These are phyloP conservation scores for Schizothecium vesticola DNA, from an alignment of 495 filamentous ascomycete genomes.

Conservation along the genomic window DNA sequence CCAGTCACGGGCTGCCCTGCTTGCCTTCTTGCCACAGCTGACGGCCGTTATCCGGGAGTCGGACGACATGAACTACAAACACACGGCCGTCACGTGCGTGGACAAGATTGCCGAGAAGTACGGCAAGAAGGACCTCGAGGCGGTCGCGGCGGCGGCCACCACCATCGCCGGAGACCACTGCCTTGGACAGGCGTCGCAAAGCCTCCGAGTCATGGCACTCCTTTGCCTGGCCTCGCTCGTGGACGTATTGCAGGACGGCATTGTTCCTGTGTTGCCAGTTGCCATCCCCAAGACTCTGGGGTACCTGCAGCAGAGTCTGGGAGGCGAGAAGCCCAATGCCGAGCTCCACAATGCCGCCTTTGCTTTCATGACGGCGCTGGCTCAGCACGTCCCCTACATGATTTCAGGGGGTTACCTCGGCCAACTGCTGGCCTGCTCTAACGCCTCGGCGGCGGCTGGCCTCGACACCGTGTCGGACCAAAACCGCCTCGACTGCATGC, in stretches of 20 bases:
- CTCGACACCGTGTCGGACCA: conserved; percentile 53
- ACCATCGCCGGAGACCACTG: conserved; percentile 72
- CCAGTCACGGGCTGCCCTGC: conserved; percentile 59
- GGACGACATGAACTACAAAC: conserved; percentile 65
- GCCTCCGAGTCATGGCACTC: conserved; percentile 73
- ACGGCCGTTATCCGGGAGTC: conserved; percentile 67
- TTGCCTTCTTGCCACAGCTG: conserved; percentile 73
- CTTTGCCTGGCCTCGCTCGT: conserved; percentile 83
- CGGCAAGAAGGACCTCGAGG: conserved; percentile 73
- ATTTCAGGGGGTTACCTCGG: conserved; percentile 67
- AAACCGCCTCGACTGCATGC: conserved; percentile 62
- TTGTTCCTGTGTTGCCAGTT: conserved; percentile 75
- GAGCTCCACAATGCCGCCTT: conserved; percentile 77
- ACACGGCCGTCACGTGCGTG: conserved; percentile 76
- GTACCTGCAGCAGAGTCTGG: conserved; percentile 60
- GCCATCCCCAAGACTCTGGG: conserved; percentile 64
- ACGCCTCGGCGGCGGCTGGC: conserved; percentile 57
- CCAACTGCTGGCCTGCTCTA: conserved; percentile 61
- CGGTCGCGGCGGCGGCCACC: conserved; percentile 59
- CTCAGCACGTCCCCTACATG: conserved; percentile 80
- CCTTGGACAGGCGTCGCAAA: conserved; percentile 64
- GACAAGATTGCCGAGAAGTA: conserved; percentile 88
- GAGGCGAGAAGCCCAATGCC: conserved; percentile 44
- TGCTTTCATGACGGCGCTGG: conserved; percentile 68
- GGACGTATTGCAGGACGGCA: conserved; percentile 75